Conservation (phyloP, 139 green algal species). For the Ettlia oleoabundans region DNA sequence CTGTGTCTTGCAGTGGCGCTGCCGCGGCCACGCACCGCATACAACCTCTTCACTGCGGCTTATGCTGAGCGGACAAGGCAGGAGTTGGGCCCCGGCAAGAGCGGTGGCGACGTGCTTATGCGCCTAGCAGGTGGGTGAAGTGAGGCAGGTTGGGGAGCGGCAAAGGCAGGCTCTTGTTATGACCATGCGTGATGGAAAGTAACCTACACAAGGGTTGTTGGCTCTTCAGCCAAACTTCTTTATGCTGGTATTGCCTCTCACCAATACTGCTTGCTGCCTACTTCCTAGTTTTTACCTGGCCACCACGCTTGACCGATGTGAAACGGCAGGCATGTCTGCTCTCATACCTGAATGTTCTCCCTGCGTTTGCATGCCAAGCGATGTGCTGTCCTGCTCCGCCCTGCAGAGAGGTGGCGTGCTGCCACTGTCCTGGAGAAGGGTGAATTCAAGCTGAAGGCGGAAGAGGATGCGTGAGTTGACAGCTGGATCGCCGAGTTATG, state of each 20-base stretch:
- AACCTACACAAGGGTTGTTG: no score
- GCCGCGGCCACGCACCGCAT: conserved; percentile 31
- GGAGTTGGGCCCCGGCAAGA: background rate
- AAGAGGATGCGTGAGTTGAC: background rate
- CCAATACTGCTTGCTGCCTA: no score
- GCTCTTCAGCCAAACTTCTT: no score
- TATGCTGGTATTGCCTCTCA: no score
- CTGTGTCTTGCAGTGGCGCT: background rate
- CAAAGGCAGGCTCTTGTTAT: no score
- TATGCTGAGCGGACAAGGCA: no score
- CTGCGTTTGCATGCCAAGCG: background rate
- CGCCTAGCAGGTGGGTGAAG: background rate
- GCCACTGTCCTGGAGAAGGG: background rate
- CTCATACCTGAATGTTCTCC: background rate
- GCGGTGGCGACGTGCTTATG: background rate
- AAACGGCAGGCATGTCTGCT: background rate
- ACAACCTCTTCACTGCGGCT: conserved; percentile 29
- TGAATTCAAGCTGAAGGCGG: background rate
- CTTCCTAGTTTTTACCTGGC: no score
- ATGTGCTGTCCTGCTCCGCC: background rate
- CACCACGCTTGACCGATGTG: no score
- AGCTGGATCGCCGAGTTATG: no score
- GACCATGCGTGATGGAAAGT: no score
- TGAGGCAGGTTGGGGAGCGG: no score
- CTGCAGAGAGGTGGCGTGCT: background rate